A percentile compares a stretch with the other conserved stretches of the same genome.
phyloP scores from a whole-genome alignment of 371 early-diverging fungal genomes.

The Batkoa obscura region DNA sequence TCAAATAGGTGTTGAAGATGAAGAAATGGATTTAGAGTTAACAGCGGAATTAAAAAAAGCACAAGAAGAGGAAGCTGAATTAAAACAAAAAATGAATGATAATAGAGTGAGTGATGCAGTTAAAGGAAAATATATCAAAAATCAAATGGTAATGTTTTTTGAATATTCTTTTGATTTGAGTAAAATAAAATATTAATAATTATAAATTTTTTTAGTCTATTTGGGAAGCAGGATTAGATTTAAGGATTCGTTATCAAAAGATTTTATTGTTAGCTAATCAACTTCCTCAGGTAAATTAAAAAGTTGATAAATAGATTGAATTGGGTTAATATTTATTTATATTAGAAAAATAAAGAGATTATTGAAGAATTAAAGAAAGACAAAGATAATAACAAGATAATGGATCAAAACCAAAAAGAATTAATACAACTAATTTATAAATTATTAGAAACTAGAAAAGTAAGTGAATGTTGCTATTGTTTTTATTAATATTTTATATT shows the following conservation, averaged over 20 bases:
- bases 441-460: too few relatives aligned
- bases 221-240: conserved; percentile 75
- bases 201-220: conserved; percentile 22
- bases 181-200: neutral
- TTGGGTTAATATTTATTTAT: neutral
- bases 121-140: conserved; percentile 78
- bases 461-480: too few relatives aligned
- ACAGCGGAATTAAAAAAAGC: conserved; percentile 50
- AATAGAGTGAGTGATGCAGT: conserved; percentile 61
- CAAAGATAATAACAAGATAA: neutral
- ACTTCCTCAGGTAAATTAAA: conserved; percentile 35
- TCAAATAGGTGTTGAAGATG: conserved; percentile 9
- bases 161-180: neutral
- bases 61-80: conserved; percentile 56
- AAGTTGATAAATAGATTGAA: neutral
- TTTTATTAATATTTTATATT: too few relatives aligned
- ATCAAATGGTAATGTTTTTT: conserved; percentile 18
- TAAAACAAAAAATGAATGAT: conserved; percentile 26
- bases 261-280: conserved; percentile 51
- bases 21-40: conserved; percentile 19
- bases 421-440: too few relatives aligned
- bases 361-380: neutral
- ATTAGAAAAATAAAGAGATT: neutral
- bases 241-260: conserved; percentile 77
- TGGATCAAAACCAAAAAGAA: neutral